These are phyloP conservation scores for Sarocladiaceae sp. DNA, from an alignment of 2,329 filamentous ascomycete species.

Conservation along the genomic window DNA sequence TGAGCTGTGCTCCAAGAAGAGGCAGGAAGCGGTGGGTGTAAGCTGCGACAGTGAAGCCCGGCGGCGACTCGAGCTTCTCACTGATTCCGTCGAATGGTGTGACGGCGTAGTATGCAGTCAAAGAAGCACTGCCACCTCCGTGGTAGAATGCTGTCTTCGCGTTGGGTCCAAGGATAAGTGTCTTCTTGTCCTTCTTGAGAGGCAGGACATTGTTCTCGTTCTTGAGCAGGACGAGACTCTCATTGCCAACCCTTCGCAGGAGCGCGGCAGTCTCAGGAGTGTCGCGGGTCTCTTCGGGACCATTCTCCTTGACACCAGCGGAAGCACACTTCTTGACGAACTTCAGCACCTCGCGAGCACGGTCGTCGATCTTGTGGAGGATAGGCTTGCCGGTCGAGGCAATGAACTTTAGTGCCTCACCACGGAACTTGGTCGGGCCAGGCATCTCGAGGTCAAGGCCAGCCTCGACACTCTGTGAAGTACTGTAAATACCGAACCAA, in stretches of 20 bases:
- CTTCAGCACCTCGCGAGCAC: conserved; percentile 53
- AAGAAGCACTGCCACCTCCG: conserved; percentile 62
- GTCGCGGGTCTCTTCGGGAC: conserved; percentile 49
- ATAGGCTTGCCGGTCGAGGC: conserved; percentile 53
- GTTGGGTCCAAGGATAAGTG: conserved; percentile 53
- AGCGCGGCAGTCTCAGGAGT: conserved; percentile 59
- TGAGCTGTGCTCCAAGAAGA: conserved; percentile 48
- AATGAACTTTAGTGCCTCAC: conserved; percentile 47
- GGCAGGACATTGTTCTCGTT: conserved; percentile 64
- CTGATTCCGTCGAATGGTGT: conserved; percentile 70
- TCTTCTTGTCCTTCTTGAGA: conserved; percentile 57
- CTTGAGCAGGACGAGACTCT: conserved; percentile 70
- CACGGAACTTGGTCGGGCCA: conserved; percentile 46
- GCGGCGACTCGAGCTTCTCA: conserved; percentile 39
- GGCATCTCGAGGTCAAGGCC: conserved; percentile 59
- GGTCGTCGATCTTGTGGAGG: conserved; percentile 50
- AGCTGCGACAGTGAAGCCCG: conserved; percentile 54
- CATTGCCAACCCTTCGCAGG: conserved; percentile 60
- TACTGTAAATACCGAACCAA: conserved; percentile 56
- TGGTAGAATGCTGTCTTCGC: conserved; percentile 53
- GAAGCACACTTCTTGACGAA: conserved; percentile 54
- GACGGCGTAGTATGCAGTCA: conserved; percentile 61
- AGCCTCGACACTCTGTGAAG: conserved; percentile 43
- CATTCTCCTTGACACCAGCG: conserved; percentile 50
- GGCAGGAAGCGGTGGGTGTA: conserved; percentile 64